A percentile compares a stretch with the other conserved stretches of the same genome.
Evolutionary conservation across 768 basidiomycete genomes (phyloP).

Genomic region (Ramaria sp.): DNA sequence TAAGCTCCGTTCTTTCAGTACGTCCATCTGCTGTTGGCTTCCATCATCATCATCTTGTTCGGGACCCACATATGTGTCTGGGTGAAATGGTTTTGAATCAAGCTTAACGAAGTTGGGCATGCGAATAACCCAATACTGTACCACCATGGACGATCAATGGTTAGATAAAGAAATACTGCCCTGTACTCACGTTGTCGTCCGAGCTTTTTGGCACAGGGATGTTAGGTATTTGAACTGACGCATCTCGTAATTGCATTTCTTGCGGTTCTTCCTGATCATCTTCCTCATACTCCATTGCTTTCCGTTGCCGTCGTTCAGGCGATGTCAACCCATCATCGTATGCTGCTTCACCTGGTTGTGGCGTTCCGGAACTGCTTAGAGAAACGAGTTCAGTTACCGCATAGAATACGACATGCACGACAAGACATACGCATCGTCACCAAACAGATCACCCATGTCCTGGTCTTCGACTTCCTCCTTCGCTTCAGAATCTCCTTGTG

Average conservation of each 20-base stretch:
- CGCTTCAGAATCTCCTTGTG: not conserved
- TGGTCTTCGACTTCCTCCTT: not conserved
- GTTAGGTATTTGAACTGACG: conserved; percentile 76
- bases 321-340: conserved; percentile 48
- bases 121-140: conserved; percentile 84
- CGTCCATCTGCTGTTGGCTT: conserved; percentile 37
- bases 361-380: not conserved
- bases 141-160: not conserved
- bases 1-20: conserved; percentile 68
- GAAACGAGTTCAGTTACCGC: not conserved
- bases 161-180: not conserved
- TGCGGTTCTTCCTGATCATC: conserved; percentile 55
- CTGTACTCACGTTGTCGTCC: conserved; percentile 60
- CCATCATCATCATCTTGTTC: conserved; percentile 70
- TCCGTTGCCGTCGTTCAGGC: conserved; percentile 44
- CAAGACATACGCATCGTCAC: conserved; percentile 12
- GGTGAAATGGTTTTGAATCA: conserved; percentile 83
- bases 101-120: conserved; percentile 92
- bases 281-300: conserved; percentile 72
- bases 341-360: conserved; percentile 8
- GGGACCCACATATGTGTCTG: conserved; percentile 72
- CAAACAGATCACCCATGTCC: conserved; percentile 17
- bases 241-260: conserved; percentile 45
- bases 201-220: conserved; percentile 71
- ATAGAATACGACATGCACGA: not conserved